Base-by-base conservation (phyloP, 1,139 yeast species). In the Casaregolazyma suthepensis region DNA sequence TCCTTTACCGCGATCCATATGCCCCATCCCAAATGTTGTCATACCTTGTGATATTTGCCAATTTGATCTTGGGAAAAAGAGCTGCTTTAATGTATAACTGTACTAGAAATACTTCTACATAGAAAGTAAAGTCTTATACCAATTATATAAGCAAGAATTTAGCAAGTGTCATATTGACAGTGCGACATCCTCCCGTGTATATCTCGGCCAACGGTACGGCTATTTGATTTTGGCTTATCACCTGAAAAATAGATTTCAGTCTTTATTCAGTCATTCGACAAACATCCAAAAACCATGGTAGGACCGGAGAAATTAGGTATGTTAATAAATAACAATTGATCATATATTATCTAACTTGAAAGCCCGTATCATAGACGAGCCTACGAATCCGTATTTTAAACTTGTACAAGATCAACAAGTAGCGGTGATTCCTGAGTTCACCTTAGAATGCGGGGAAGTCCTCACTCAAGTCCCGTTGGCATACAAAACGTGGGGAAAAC, bases 401-500 rank as follows among this genome's bases (percentile, higher is more conserved):
- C 72, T 91, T 52, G 96, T 93, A 15, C 77, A 81, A n/a, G 87
- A 84, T 50, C 99, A 93, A 71, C 79, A 81, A 37, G 82, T 89
- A 31, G 88, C 87, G 29, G 83, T 86, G 55, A 75, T 93, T n/a
- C 96, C 97, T 0, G 77, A 79, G 57, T 81, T 82, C 62, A 75
- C 73, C 26, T 75, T 93, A 47, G 99, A 93, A 66, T 86, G 95
- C 54, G 97, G 96, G 3, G 93, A 87, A 56, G 73, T 77, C 1
- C 72, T 93, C 40, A 69, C 66, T 51, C 75, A 87, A 45, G 89
- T 90, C 48, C 98, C 97, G 0, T 88, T 93, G 19, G 99, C 98
- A 2, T 93, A 87, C 72, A 93, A 93, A 69, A 86, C 96, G 0
- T 93, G 98, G 97, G 99, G 98, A 2, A 75, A 78, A 55, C 75